These are phyloP conservation scores for Monilinia aucupariae DNA, from an alignment of 2,329 filamentous ascomycete genomes.

Conservation along the genomic window DNA sequence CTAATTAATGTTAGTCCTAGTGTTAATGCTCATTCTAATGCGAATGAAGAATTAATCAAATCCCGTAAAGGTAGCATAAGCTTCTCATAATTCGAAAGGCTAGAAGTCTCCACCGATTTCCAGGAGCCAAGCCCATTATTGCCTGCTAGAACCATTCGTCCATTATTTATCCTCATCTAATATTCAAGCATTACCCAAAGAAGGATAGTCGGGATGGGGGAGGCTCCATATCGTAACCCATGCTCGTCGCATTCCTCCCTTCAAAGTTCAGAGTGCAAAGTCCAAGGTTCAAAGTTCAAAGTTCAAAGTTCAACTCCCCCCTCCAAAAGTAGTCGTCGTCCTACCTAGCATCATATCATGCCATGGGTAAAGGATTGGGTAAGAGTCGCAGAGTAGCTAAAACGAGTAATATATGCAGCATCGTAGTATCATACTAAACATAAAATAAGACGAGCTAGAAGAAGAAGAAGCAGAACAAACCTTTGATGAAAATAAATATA, in stretches of 20 bases:
- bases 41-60: neutral
- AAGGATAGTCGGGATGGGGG: too few species aligned
- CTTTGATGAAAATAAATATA: neutral
- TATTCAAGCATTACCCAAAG: too few species aligned
- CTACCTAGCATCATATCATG: slow-evolving; percentile 1
- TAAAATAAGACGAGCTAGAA: slow-evolving; percentile 7
- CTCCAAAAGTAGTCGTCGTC: neutral
- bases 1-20: too few species aligned
- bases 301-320: too few species aligned
- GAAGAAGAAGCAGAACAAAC: neutral
- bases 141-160: neutral
- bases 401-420: neutral
- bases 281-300: too few species aligned
- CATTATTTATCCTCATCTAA: too few species aligned
- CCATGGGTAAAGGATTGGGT: slow-evolving; percentile 1
- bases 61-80: neutral
- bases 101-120: slow-evolving; percentile 9
- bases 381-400: neutral
- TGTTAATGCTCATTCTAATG: too few species aligned
- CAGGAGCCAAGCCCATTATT: too few species aligned
- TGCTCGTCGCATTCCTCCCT: slow-evolving; percentile 2
- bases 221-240: neutral
- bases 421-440: neutral
- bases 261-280: too few species aligned
- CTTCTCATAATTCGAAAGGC: slow-evolving; percentile 9